These are phyloP conservation scores for Sugiyamaella paludigena DNA, from an alignment of 1,139 yeast genomes.

Conservation along the genomic window DNA sequence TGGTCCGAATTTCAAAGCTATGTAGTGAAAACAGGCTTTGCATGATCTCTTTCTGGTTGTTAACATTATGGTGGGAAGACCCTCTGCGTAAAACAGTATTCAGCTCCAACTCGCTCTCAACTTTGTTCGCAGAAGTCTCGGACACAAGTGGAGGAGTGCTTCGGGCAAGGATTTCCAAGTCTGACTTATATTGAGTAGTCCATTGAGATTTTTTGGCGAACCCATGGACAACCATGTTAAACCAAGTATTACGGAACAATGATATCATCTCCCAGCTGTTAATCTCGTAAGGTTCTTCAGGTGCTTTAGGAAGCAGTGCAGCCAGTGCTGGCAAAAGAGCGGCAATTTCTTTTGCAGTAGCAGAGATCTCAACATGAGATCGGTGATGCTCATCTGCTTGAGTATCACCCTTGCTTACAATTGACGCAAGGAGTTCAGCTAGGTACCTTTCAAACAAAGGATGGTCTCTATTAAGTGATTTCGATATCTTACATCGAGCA, in stretches of 20 bases:
- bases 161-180: constrained; percentile 72
- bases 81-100: constrained; percentile 90
- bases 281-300: constrained; percentile 44
- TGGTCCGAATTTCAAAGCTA: constrained; percentile 43
- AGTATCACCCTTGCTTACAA: constrained; percentile 79
- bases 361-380: constrained; percentile 72
- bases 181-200: constrained; percentile 46
- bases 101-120: constrained; percentile 88
- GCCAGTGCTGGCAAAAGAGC: constrained; percentile 73
- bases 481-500: constrained; percentile 44
- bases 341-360: constrained; percentile 73
- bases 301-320: constrained; percentile 59
- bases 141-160: constrained; percentile 92
- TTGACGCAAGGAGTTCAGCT: constrained; percentile 61
- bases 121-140: constrained; percentile 77
- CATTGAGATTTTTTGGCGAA: constrained; percentile 61
- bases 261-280: constrained; percentile 49
- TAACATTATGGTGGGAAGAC: constrained; percentile 77
- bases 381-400: constrained; percentile 78
- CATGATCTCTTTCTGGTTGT: constrained; percentile 62
- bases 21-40: constrained; percentile 29
- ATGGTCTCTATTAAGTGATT: constrained; percentile 32
- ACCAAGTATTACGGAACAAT: constrained; percentile 88
- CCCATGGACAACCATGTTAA: constrained; percentile 90
- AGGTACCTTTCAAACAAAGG: constrained; percentile 60